A percentile compares a stretch with the other conserved stretches of the same genome.
These are phyloP conservation scores for Thielaviopsis populi DNA, from an alignment of 2,329 filamentous ascomycete species.

Conservation along the genomic window DNA sequence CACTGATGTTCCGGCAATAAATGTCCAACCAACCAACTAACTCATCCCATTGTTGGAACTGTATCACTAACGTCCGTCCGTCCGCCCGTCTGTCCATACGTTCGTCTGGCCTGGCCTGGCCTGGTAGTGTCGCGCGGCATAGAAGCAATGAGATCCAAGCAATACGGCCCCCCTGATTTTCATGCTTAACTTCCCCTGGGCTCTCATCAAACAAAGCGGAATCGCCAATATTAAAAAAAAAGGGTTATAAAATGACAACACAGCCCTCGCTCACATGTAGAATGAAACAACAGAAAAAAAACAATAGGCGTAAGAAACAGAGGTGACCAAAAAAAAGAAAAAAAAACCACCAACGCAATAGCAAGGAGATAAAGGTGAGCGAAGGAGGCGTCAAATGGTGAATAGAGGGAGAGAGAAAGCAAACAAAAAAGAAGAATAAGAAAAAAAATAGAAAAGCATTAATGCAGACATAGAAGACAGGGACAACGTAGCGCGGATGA, in stretches of 20 bases:
- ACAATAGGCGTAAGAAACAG: background rate
- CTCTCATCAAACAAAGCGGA: background rate
- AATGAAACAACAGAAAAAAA: background rate
- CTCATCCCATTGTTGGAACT: background rate
- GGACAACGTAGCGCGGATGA: background rate
- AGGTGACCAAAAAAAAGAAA: background rate
- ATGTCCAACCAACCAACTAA: background rate
- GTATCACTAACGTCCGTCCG: background rate
- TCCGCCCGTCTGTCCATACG: too few relatives aligned
- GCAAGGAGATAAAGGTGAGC: background rate
- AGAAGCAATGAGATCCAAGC: background rate
- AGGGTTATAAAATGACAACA: conserved; percentile 4
- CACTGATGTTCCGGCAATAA: background rate
- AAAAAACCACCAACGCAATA: background rate
- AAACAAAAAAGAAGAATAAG: background rate
- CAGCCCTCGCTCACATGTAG: background rate
- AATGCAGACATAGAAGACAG: background rate
- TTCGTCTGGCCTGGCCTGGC: too few relatives aligned
- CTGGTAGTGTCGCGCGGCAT: background rate
- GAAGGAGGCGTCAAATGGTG: background rate
- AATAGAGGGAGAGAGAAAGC: background rate
- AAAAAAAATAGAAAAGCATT: background rate
- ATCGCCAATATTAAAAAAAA: conserved; percentile 11
- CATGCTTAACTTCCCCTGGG: background rate
- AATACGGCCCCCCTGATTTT: background rate